Conservation (phyloP, 2,329 filamentous ascomycete species). For the Colletotrichum ledebouriae region DNA sequence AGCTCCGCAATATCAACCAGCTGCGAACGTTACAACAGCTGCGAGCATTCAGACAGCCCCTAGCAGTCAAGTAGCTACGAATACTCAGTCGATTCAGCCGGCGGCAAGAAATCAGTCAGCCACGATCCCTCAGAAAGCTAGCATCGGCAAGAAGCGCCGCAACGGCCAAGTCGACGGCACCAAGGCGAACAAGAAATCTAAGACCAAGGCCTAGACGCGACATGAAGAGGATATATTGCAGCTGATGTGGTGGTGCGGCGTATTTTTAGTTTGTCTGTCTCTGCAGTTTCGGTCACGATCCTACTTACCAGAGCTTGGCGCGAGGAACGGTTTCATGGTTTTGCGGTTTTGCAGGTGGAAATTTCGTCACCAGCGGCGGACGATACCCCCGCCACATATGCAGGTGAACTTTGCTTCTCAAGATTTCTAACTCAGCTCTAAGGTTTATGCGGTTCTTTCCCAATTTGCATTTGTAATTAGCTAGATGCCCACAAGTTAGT, state of each 20-base stretch:
- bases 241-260: neutral
- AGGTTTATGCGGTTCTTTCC: neutral
- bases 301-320: conserved; percentile 1
- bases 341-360: conserved; percentile 1
- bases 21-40: too few relatives aligned
- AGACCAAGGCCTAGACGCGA: conserved; percentile 9
- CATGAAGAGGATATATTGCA: conserved; percentile 3
- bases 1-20: too few relatives aligned
- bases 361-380: neutral
- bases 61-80: too few relatives aligned
- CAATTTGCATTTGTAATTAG: conserved; percentile 15
- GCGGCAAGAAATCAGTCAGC: conserved; percentile 3
- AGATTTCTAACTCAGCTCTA: conserved; percentile 1
- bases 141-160: conserved; percentile 7
- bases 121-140: neutral
- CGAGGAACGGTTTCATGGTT: neutral
- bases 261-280: conserved; percentile 10
- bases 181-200: conserved; percentile 10
- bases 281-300: neutral
- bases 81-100: too few relatives aligned
- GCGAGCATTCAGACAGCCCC: too few relatives aligned
- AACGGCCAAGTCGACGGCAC: neutral
- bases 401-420: neutral
- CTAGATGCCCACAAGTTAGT: conserved; percentile 14
- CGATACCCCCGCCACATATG: neutral